phyloP scores from a whole-genome alignment of 768 basidiomycete genomes.

The Boletus rubescentipes region DNA sequence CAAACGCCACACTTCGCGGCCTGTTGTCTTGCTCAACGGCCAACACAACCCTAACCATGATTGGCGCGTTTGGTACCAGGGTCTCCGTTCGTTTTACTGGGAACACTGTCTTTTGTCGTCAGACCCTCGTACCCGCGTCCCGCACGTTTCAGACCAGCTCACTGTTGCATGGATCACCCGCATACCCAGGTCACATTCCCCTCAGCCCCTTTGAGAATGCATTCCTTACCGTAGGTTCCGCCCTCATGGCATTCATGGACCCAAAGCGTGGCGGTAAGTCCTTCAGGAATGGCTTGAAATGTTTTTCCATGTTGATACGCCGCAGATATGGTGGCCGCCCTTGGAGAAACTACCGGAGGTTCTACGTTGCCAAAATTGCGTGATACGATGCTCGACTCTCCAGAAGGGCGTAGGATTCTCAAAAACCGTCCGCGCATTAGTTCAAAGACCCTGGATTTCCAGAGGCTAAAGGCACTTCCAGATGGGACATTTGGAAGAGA shows the following conservation, averaged over 20 bases:
- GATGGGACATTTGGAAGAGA: constrained; percentile 83
- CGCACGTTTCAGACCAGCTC: constrained; percentile 17
- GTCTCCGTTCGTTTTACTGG: neutral
- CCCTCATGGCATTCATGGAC: constrained; percentile 75
- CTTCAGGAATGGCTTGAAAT: neutral
- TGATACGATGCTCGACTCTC: constrained; percentile 70
- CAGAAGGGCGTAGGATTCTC: constrained; percentile 83
- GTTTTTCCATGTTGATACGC: neutral
- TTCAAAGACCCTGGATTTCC: constrained; percentile 71
- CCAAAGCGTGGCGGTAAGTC: constrained; percentile 81
- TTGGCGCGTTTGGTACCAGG: neutral
- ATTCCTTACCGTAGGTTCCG: constrained; percentile 83
- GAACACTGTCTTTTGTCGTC: neutral
- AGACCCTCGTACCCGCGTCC: neutral
- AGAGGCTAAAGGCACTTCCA: constrained; percentile 59
- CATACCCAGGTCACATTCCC: constrained; percentile 80
- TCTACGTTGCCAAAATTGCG: constrained; percentile 72
- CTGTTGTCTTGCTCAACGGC: neutral
- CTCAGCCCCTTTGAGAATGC: constrained; percentile 81
- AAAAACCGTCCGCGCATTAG: constrained; percentile 83
- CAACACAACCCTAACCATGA: neutral
- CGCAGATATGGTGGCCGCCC: constrained; percentile 90
- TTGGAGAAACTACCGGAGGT: constrained; percentile 91
- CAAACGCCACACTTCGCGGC: no score
- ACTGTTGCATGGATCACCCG: constrained; percentile 33